Evolutionary conservation across 163 green algal genomes (phyloP).

Genomic region (Scenedesmus sp.): DNA sequence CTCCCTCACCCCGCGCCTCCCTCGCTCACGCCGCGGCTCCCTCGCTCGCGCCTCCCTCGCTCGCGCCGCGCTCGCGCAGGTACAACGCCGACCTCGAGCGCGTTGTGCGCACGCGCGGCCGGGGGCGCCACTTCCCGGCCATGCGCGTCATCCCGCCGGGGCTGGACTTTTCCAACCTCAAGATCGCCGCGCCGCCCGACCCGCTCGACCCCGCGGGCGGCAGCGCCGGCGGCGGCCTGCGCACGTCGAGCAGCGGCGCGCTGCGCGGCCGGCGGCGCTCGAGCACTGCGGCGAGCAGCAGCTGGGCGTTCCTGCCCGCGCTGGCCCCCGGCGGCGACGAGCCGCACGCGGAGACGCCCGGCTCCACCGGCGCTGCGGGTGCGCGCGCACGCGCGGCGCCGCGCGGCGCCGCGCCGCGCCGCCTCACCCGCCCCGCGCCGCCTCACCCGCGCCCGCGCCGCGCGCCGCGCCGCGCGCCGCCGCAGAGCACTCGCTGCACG

Average conservation of each 20-base stretch:
- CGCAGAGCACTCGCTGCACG: not conserved
- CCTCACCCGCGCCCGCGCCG: too few relatives aligned
- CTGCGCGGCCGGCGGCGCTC: not conserved
- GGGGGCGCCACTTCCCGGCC: conserved; percentile 86
- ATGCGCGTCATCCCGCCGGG: conserved; percentile 95
- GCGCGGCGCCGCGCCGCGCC: too few relatives aligned
- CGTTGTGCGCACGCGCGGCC: conserved; percentile 71
- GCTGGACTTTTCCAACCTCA: conserved; percentile 94
- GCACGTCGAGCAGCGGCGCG: not conserved
- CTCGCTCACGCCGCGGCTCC: too few relatives aligned
- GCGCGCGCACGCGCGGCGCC: too few relatives aligned
- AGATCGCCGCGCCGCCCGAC: conserved; percentile 76
- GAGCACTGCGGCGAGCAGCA: not conserved
- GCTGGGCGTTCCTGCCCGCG: too few relatives aligned
- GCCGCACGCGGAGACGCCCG: too few relatives aligned
- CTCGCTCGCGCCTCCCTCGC: too few relatives aligned
- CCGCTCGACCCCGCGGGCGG: conserved; percentile 45
- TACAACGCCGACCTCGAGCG: conserved; percentile 68
- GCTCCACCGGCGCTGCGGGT: too few relatives aligned
- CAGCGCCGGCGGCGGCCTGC: not conserved
- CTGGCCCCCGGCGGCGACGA: too few relatives aligned
- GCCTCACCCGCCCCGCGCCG: too few relatives aligned
- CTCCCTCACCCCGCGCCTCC: too few relatives aligned
- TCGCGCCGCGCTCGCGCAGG: conserved; percentile 19
- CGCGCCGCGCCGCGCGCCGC: too few relatives aligned